Base-by-base conservation (phyloP, 352 stramenopile species). In the Globisporangium solare region DNA sequence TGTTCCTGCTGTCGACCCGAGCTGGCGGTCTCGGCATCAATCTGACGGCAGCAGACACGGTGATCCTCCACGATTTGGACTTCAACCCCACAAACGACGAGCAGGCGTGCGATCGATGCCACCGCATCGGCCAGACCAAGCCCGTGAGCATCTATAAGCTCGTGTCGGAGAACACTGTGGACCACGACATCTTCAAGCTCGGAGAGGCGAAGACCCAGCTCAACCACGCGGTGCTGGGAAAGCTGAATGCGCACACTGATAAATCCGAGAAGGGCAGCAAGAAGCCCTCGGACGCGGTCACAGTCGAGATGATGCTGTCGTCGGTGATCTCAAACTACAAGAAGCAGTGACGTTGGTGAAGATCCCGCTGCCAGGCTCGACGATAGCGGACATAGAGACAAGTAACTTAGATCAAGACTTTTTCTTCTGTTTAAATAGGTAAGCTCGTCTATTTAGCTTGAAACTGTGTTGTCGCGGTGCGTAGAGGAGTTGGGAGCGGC, bases 11-110 rank as follows among this genome's bases (percentile, higher is more conserved):
- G 5, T 98, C 89, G 45, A 99, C 97, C 6, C 83, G 97, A 31
- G 97, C 97, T 2, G 97, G 97, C 56, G 97, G 97, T 1, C 83
- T 99, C 13, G 97, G 97, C 55, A 99, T 99, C 68, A 99, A 99
- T 72, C 72, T 99, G 45, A 97, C 94, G 12, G 85, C 88, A 13
- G 93, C 94, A 18, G 85, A 94, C 63, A 93, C 83, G 0, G 86
- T 95, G n/a, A 92, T 95, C 56, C 60, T 95, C 37, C 86, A 94
- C 39, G 86, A 95, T 55, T 41, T 94, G 32, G 86, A 95, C 51
- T 95, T 94, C 62, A 95, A 95, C 51, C 86, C 86, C 11, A 92
- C 81, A 8, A 74, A 83, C 22, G 86, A 95, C 47, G 83, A 89
- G 47, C 85, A 97, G 58, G 89, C 89, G 6, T 91, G 88, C 46